A percentile compares a stretch with the other conserved stretches of the same genome.
Evolutionary conservation across 306 rosid genomes (phyloP).

Genomic region (Heteromeles arbutifolia): DNA sequence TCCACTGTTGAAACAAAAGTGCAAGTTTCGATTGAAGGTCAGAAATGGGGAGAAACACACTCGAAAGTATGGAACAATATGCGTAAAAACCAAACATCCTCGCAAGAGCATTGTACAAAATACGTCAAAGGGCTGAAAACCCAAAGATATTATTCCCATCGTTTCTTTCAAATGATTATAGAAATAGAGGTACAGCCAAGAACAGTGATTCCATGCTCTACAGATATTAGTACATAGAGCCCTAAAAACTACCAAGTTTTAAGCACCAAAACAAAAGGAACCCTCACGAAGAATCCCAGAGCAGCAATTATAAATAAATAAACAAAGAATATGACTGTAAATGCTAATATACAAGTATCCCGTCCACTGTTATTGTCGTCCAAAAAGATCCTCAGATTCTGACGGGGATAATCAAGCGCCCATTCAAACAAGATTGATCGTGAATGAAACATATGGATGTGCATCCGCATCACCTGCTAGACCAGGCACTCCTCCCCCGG

Average conservation of each 20-base stretch:
- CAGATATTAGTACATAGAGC: neutral
- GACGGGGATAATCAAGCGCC: conserved; percentile 2
- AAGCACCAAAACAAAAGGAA: neutral
- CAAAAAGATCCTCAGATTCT: conserved; percentile 19
- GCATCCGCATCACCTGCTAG: conserved; percentile 71
- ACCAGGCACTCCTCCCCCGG: conserved; percentile 71
- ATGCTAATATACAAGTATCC: conserved; percentile 43
- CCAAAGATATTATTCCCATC: neutral
- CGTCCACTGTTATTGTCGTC: conserved; percentile 42
- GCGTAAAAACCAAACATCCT: too few relatives aligned
- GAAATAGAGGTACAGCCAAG: neutral
- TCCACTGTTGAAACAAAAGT: too few relatives aligned
- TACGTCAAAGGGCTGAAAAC: too few relatives aligned
- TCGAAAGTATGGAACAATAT: too few relatives aligned
- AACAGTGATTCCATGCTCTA: neutral
- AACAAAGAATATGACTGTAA: conserved; percentile 33
- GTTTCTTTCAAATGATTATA: neutral
- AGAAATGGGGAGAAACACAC: too few relatives aligned
- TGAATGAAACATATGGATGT: conserved; percentile 81
- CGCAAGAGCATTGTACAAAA: too few relatives aligned
- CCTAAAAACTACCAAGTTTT: neutral
- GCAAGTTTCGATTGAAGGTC: too few relatives aligned
- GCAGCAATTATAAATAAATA: conserved; percentile 30
- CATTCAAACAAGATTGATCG: conserved; percentile 59
- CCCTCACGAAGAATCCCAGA: conserved; percentile 23